These are phyloP conservation scores for Aechmea fasciata DNA, from an alignment of 176 grass and related monocot genomes.

Conservation along the genomic window DNA sequence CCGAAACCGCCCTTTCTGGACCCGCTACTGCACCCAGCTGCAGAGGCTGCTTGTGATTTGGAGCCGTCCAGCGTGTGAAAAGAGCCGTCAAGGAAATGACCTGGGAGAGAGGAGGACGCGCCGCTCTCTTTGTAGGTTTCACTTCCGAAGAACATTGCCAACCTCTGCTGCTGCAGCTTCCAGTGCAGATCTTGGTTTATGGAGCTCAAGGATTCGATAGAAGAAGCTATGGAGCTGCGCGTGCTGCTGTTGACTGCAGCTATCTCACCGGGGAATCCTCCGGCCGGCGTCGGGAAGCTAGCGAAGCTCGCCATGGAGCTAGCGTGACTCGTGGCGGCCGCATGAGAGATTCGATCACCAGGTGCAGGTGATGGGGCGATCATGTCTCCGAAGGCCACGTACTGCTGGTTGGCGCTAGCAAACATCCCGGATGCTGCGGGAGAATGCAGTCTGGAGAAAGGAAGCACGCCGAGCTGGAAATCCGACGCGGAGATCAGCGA, in stretches of 20 bases:
- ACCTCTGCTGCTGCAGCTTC: constrained; percentile 87
- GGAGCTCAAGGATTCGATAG: constrained; percentile 93
- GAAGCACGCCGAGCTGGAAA: constrained; percentile 38
- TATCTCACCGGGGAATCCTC: constrained; percentile 2
- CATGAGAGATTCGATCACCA: constrained; percentile 14
- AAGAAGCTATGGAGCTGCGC: constrained; percentile 58
- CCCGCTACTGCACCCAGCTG: not conserved
- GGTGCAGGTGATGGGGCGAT: constrained; percentile 26
- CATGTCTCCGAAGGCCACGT: constrained; percentile 39
- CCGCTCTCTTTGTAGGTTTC: constrained; percentile 22
- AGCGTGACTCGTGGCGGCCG: no score
- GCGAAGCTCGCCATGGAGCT: not conserved
- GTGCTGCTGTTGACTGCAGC: constrained; percentile 12
- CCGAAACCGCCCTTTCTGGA: constrained; percentile 6
- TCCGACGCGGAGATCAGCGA: constrained; percentile 10
- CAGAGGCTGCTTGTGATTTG: not conserved
- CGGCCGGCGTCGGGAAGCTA: not conserved
- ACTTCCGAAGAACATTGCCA: constrained; percentile 49
- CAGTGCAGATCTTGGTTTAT: constrained; percentile 98
- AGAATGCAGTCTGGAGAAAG: constrained; percentile 26
- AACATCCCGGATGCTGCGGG: constrained; percentile 10
- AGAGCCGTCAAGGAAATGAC: not conserved
- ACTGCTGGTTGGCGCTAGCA: constrained; percentile 32
- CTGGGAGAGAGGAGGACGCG: not conserved
- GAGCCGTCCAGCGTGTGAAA: not conserved